These are phyloP conservation scores for Mortierella claussenii DNA, from an alignment of 192 early-diverging fungal genomes.

Conservation along the genomic window DNA sequence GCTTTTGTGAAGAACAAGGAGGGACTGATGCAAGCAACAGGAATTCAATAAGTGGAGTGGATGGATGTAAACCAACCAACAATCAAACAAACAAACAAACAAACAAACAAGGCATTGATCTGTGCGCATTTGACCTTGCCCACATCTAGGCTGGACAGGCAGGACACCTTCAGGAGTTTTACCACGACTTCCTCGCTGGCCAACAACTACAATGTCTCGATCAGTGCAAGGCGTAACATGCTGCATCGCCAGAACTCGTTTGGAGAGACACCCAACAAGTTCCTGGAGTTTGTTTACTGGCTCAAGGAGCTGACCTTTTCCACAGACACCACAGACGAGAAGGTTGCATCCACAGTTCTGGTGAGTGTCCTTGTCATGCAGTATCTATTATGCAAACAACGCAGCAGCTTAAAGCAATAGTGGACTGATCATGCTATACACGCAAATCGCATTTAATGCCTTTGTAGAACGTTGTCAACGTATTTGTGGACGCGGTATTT, in stretches of 20 bases:
- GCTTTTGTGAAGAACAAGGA: too few relatives aligned
- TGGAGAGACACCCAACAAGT: conserved; percentile 16
- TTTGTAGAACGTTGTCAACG: conserved; percentile 43
- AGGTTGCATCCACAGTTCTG: conserved; percentile 28
- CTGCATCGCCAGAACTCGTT: conserved; percentile 44
- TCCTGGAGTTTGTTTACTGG: conserved; percentile 6
- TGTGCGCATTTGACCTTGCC: background rate
- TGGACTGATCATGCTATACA: background rate
- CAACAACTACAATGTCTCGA: conserved; percentile 17
- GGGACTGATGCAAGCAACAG: too few relatives aligned
- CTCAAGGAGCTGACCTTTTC: conserved; percentile 24
- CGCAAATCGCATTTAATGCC: too few relatives aligned
- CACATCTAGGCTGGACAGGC: conserved; percentile 18
- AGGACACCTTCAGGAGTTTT: conserved; percentile 13
- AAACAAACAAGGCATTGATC: background rate
- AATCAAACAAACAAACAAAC: too few relatives aligned
- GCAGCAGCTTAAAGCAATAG: background rate
- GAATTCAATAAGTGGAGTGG: too few relatives aligned
- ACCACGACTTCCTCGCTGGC: conserved; percentile 13
- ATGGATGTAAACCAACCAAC: too few relatives aligned
- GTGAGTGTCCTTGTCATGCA: background rate
- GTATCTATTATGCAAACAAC: background rate
- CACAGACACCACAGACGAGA: conserved; percentile 45
- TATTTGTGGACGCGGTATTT: conserved; percentile 23
- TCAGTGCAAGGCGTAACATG: conserved; percentile 43